These are phyloP conservation scores for Epichloe festucae DNA, from an alignment of 2,329 filamentous ascomycete genomes.

Conservation along the genomic window DNA sequence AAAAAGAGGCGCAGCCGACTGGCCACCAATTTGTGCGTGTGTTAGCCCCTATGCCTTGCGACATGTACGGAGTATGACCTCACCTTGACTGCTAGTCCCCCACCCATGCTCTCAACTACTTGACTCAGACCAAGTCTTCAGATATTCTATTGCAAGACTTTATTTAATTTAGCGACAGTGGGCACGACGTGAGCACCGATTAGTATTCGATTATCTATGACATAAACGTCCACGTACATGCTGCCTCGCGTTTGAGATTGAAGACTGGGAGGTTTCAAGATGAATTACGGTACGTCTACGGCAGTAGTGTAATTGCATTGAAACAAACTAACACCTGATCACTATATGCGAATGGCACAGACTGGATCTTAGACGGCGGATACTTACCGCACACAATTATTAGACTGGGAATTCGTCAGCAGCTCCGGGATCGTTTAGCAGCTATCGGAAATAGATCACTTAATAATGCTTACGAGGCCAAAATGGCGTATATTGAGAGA, in stretches of 20 bases:
- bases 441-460: conserved; percentile 42
- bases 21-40: no score
- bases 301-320: background rate
- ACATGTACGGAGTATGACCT: no score
- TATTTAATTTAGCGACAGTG: no score
- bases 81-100: no score
- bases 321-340: background rate
- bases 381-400: conserved; percentile 51
- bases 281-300: conserved; percentile 2
- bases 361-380: conserved; percentile 50
- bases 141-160: background rate
- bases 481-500: conserved; percentile 49
- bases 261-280: background rate
- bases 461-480: conserved; percentile 38
- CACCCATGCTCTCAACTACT: background rate
- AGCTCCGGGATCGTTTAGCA: conserved; percentile 46
- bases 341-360: conserved; percentile 14
- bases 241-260: background rate
- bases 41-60: no score
- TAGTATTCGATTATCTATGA: no score
- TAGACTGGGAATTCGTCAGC: conserved; percentile 51
- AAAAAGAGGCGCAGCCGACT: no score
- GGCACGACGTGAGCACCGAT: no score
- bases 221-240: no score
- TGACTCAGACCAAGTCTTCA: background rate